Evolutionary conservation across 192 early-diverging fungal genomes (phyloP).

Genomic region (Coemansia sp.): DNA sequence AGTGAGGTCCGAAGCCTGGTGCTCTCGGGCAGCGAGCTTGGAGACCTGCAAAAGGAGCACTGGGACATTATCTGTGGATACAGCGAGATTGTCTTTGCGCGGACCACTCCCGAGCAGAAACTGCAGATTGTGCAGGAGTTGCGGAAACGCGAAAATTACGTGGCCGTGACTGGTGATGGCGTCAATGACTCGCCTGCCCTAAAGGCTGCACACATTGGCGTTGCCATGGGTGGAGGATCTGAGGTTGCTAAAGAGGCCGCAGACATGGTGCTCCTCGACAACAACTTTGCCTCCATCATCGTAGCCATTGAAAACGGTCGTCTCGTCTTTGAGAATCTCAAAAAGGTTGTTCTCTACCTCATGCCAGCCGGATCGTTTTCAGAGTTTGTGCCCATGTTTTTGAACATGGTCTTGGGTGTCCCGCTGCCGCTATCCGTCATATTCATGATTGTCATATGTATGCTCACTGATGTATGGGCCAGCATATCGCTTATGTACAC

Average conservation of each 20-base stretch:
- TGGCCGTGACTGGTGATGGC: slow-evolving; percentile 83
- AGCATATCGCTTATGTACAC: slow-evolving; percentile 70
- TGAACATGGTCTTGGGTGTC: slow-evolving; percentile 69
- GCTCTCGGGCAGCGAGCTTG: slow-evolving; percentile 58
- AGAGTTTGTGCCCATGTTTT: slow-evolving; percentile 65
- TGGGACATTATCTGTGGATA: slow-evolving; percentile 66
- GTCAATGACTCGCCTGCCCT: slow-evolving; percentile 84
- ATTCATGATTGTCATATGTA: slow-evolving; percentile 63
- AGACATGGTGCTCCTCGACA: slow-evolving; percentile 57
- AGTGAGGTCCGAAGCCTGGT: slow-evolving; percentile 26
- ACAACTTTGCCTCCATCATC: slow-evolving; percentile 57
- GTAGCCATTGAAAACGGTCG: slow-evolving; percentile 69
- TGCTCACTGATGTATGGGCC: slow-evolving; percentile 54
- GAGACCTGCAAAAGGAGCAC: slow-evolving; percentile 52
- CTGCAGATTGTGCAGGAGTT: slow-evolving; percentile 67
- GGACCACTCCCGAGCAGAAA: slow-evolving; percentile 78
- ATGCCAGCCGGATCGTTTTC: slow-evolving; percentile 67
- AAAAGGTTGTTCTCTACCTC: slow-evolving; percentile 73
- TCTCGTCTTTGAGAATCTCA: slow-evolving; percentile 75
- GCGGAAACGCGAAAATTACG: slow-evolving; percentile 60
- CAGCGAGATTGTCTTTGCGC: slow-evolving; percentile 70
- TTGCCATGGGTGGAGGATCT: slow-evolving; percentile 72
- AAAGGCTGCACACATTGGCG: slow-evolving; percentile 74
- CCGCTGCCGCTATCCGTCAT: slow-evolving; percentile 65
- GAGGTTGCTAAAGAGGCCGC: slow-evolving; percentile 68